Base-by-base conservation (phyloP, 192 early-diverging fungal species). In the Dissophora globulifera region DNA sequence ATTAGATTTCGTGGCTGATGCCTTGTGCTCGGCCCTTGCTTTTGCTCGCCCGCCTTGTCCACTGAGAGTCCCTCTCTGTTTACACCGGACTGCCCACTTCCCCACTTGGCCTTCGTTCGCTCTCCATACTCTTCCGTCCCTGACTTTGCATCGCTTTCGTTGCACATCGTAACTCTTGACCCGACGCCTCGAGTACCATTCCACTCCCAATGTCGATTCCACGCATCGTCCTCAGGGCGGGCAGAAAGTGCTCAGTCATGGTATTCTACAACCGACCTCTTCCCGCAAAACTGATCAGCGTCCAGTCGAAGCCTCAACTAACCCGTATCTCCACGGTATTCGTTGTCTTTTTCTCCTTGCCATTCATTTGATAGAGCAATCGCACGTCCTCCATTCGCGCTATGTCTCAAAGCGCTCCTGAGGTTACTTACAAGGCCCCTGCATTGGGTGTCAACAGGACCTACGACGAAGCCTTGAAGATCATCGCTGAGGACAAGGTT, bases 381-480 rank as follows among this genome's bases (percentile, higher is more conserved):
- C 72, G 72, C 31, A 38, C 62, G 19, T 76, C 67, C 63, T 76
- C 72, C 10, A 61, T 62, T 22, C 57, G 67, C 43, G 29, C 72
- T 3, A 15, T 42, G 26, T 30, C 58, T 11, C 58, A 64, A 29
- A 64, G 35, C 54, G 58, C 43, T 19, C 63, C 38, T 6, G 60
- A 48, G 43, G 25, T 80, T 22, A 76, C 80, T 31, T 88, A 87
- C 69, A 69, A 56, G 56, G 68, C 66, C 47, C 86, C 87, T 15
- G 79, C 84, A 22, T 61, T 81, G 19, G 85, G 85, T 31, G 84
- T 89, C 42, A 90, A 91, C 59, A 82, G 83, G 11, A 90, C 90
- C 25, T 93, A 89, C 75, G 92, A 92, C 45, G 88, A 92, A 62
- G 92, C 92, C 11, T 60, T 93, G n/a, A 87, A 89, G 65, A 67